These are phyloP conservation scores for Selaginella moellendorffii DNA, from an alignment of 75 land plant species.

Conservation along the genomic window DNA sequence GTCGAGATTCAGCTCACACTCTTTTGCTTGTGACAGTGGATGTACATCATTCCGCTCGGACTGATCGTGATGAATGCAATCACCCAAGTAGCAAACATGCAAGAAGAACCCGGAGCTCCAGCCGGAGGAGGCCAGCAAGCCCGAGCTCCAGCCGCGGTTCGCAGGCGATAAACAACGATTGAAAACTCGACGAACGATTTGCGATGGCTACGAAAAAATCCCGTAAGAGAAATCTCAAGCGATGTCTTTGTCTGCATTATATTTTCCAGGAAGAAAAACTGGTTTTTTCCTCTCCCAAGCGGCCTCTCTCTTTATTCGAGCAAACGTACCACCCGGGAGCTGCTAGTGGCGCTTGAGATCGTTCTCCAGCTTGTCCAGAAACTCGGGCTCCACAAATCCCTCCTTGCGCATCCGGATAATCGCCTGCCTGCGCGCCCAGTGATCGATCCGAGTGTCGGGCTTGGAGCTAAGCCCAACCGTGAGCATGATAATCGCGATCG, in stretches of 20 bases:
- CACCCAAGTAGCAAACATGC: conserved; percentile 73
- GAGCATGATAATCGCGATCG: conserved; percentile 65
- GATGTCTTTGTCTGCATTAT: no score
- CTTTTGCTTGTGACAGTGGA: conserved; percentile 53
- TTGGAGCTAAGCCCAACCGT: conserved; percentile 89
- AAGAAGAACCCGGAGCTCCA: conserved; percentile 29
- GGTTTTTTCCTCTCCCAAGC: no score
- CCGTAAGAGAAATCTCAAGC: no score
- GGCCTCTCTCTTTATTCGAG: no score
- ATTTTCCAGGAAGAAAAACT: no score
- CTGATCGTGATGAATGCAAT: conserved; percentile 81
- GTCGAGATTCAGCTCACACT: background rate
- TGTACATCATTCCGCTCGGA: conserved; percentile 84
- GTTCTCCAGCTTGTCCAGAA: background rate
- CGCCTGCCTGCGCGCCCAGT: conserved; percentile 95
- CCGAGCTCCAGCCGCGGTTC: conserved; percentile 12
- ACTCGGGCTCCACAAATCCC: conserved; percentile 8
- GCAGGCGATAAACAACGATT: background rate
- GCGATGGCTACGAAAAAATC: no score
- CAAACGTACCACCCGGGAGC: no score
- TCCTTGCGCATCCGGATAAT: conserved; percentile 48
- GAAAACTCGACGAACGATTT: no score
- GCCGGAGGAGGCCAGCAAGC: conserved; percentile 18
- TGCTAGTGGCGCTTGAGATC: background rate
- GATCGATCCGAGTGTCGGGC: conserved; percentile 92